Evolutionary conservation across 2,329 filamentous ascomycete genomes (phyloP).

Genomic region (Trichoderma sp.): DNA sequence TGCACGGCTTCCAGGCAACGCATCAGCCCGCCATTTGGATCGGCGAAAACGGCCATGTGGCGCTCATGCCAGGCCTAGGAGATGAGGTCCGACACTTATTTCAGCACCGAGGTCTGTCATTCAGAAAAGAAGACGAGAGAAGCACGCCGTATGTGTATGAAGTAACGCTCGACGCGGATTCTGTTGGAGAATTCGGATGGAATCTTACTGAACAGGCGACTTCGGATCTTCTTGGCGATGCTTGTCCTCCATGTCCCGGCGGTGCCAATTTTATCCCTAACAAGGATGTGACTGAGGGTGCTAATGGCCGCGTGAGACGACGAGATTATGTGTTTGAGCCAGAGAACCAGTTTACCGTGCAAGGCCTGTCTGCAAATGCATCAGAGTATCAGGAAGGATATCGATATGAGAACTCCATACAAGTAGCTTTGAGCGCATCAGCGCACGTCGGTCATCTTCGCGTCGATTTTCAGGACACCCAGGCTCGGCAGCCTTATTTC

Average conservation of each 20-base stretch:
- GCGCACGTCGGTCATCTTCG: conserved; percentile 45
- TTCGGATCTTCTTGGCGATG: conserved; percentile 39
- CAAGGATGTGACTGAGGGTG: conserved; percentile 36
- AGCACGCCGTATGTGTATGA: conserved; percentile 51
- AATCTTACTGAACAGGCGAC: conserved; percentile 38
- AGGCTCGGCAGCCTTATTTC: conserved; percentile 36
- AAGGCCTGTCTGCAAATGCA: neutral
- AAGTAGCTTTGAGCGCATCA: conserved; percentile 43
- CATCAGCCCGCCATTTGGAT: conserved; percentile 57
- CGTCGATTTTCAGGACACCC: conserved; percentile 38
- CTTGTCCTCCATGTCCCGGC: conserved; percentile 42
- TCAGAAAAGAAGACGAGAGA: conserved; percentile 44
- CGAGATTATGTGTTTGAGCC: conserved; percentile 16
- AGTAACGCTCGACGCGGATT: conserved; percentile 42
- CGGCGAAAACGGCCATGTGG: conserved; percentile 50
- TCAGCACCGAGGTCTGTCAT: conserved; percentile 42
- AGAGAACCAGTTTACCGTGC: conserved; percentile 27
- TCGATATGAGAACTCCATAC: conserved; percentile 28
- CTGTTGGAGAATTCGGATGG: conserved; percentile 35
- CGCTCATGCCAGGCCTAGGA: conserved; percentile 43
- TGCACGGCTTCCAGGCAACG: conserved; percentile 52
- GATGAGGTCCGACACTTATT: conserved; percentile 37
- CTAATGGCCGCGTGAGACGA: conserved; percentile 40
- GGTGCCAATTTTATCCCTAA: conserved; percentile 17
- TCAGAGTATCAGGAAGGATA: neutral